phyloP scores from a whole-genome alignment of 2,329 filamentous ascomycete species.

The Neonectria magnoliae region DNA sequence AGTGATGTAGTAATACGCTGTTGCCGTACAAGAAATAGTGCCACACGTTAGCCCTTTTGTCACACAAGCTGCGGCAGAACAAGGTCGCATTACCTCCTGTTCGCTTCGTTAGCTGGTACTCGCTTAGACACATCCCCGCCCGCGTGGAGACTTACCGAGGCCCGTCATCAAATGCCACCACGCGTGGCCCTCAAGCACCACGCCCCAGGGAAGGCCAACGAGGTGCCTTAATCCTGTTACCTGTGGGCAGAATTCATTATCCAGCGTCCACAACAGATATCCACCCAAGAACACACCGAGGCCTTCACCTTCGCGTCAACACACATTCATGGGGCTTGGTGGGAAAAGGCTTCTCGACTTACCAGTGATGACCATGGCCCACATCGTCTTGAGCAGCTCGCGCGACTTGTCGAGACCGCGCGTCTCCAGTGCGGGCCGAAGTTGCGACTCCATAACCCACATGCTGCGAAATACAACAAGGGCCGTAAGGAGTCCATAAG shows the following conservation, averaged over 20 bases:
- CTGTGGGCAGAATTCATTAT: slow-evolving; percentile 78
- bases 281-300: slow-evolving; percentile 77
- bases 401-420: slow-evolving; percentile 61
- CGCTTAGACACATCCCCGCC: neutral
- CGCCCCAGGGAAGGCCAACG: slow-evolving; percentile 81
- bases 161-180: slow-evolving; percentile 85
- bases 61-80: neutral
- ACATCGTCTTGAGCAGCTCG: slow-evolving; percentile 70
- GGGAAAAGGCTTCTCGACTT: slow-evolving; percentile 28
- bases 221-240: slow-evolving; percentile 72
- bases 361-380: slow-evolving; percentile 74
- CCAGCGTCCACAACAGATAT: slow-evolving; percentile 81
- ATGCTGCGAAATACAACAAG: slow-evolving; percentile 77
- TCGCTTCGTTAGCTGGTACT: slow-evolving; percentile 9
- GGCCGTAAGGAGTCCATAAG: slow-evolving; percentile 77
- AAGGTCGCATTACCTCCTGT: slow-evolving; percentile 31
- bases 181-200: slow-evolving; percentile 69
- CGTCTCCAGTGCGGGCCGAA: slow-evolving; percentile 58
- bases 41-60: slow-evolving; percentile 26
- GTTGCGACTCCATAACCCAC: slow-evolving; percentile 72
- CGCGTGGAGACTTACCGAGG: slow-evolving; percentile 58
- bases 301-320: slow-evolving; percentile 24
- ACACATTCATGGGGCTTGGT: neutral
- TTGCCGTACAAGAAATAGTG: neutral
- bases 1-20: slow-evolving; percentile 82